phyloP scores from a whole-genome alignment of 1,139 yeast genomes.

The Saccharomycopsis hybrid region DNA sequence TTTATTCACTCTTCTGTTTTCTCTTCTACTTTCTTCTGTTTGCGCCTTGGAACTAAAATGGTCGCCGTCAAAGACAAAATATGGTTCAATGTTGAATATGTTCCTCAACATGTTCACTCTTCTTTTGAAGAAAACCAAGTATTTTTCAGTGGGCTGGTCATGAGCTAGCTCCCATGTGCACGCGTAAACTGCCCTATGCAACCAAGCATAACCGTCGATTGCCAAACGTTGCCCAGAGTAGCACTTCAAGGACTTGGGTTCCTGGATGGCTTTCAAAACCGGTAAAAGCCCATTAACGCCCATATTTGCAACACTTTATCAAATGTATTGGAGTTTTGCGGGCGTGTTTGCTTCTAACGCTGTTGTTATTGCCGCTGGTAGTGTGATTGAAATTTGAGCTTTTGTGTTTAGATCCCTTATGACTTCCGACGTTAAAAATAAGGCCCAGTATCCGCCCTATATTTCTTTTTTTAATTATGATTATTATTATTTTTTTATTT shows the following conservation, averaged over 20 bases:
- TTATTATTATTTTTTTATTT: no score
- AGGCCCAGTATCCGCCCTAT: no score
- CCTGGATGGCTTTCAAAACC: constrained; percentile 65
- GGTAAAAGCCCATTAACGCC: constrained; percentile 79
- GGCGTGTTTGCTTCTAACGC: no score
- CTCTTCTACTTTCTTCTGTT: constrained; percentile 63
- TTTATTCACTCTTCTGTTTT: constrained; percentile 51
- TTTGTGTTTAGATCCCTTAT: no score
- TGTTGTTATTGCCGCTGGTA: no score
- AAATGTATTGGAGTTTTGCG: no score
- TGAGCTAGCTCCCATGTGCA: constrained; percentile 82
- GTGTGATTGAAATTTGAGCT: no score
- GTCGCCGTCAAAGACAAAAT: constrained; percentile 92
- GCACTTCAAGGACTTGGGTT: constrained; percentile 46
- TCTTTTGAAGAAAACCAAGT: constrained; percentile 51
- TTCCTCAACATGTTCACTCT: constrained; percentile 57
- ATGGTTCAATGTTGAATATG: constrained; percentile 70
- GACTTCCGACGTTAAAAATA: no score
- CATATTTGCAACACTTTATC: constrained; percentile 34
- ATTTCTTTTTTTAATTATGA: no score
- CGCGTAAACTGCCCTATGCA: constrained; percentile 76
- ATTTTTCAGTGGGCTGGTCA: constrained; percentile 62
- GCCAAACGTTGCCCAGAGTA: constrained; percentile 78
- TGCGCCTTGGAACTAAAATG: constrained; percentile 69
- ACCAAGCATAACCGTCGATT: constrained; percentile 95